Base-by-base conservation (phyloP, 495 filamentous ascomycete species). In the Jackrogersella minutella region DNA sequence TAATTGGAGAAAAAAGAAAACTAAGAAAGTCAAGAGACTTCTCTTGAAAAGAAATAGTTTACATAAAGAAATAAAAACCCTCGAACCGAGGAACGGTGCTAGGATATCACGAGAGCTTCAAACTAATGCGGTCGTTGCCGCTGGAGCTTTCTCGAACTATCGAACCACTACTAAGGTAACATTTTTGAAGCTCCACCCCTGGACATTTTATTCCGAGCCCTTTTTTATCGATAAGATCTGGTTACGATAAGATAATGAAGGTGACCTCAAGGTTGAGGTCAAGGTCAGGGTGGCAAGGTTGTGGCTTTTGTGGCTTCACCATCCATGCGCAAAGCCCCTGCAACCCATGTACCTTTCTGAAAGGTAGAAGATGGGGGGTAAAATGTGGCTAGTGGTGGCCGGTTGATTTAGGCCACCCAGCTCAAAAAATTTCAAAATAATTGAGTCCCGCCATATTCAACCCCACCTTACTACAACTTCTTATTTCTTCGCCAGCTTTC, bases 381-480 rank as follows among this genome's bases (percentile, higher is more conserved):
- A 53, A 31, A 14, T 68, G 64, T 68, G 64, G 64, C 64, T 62
- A 3, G 26, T 3, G 44, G 31, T 21, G 24, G 21, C 66, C 66
- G 66, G 66, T 17, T 69, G 59, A 69, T 69, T 69, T 64, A 34
- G 44, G 30, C 34, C 31, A 52, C 22, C 34, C 50, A 28, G 3
- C 21, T 65, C 54, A 17, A 68, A 69, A 64, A 64, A 51, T 64
- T 63, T 56, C 30, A 70, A 74, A 72, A 55, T 63, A 67, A 43
- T 36, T 36, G 56, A 46, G 52, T 68, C 66, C 69, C 66, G 63
- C 52, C 65, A 41, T 55, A 49, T 41, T 58, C 53, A 66, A 68
- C 71, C 70, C 71, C 69, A 70, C 71, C 75, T 77, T 76, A 39
- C 33, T n/a, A 33, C 41, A 55, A 64, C 52, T 70, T 65, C 55